Evolutionary conservation across 371 early-diverging fungal species (phyloP), one percentile per base, ranked within the genome.

Genomic region (Mucor ambiguus): DNA sequence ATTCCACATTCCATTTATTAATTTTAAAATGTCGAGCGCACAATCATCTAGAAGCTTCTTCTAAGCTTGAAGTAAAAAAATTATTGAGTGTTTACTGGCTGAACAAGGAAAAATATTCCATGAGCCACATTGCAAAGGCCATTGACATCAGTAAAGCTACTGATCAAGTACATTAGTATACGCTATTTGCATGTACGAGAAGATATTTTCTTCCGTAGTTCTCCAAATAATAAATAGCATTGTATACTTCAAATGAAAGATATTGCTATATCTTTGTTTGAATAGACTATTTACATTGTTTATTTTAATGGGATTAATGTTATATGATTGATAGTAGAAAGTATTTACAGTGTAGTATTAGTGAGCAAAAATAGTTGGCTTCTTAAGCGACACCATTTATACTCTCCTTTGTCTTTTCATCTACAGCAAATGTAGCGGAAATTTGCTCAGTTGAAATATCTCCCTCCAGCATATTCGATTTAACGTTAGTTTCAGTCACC

Each of bases 401-500:
- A 52, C 28, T 52, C 18, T 30, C 46, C 57, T 26, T 30, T n/a
- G 56, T 20, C 33, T 56, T 56, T 33, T 56, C 33, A n/a, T 56
- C 32, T 0, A 20, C 20, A n/a, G 30, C 24, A 58, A 29, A 44
- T 14, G 30, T 37, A 33, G 49, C 33, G 18, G 49, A 24, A 11
- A 61, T 20, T 11, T 61, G 32, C 18, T 61, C 61, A 48, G 30
- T 33, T 4, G 48, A 61, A n/a, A 61, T 9, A 33, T 61, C 61
- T 6, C 48, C 52, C 18, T 18, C 6, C 2, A 33, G 18, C 3
- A 26, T 10, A 6, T 65, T 37, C 2, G 26, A n/a, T 22, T 62
- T 38, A 9, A 43, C 41, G 41, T 72, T 79, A 1, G 79, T 74
- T 20, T 74, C 74, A 4, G 60, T 67, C 10, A 79, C 64, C 11